Conservation (phyloP, 2,329 filamentous ascomycete genomes). For the Sporothrix variecibatus region DNA sequence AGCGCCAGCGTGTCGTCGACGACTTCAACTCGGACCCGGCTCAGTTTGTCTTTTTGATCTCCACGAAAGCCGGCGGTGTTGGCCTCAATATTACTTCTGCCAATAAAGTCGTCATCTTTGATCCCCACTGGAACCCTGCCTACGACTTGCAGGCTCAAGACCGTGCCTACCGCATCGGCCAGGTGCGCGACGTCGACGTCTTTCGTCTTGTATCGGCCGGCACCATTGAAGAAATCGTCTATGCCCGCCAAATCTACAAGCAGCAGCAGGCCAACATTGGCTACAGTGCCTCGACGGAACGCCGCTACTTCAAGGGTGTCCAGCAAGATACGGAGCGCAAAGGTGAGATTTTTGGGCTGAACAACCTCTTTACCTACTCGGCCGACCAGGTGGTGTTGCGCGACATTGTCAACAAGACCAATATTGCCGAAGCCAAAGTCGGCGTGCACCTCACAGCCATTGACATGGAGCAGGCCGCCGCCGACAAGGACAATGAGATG, state of each 20-base stretch:
- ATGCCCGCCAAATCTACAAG: slow-evolving; percentile 96
- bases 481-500: slow-evolving; percentile 51
- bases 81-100: slow-evolving; percentile 96
- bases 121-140: slow-evolving; percentile 96
- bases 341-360: slow-evolving; percentile 89
- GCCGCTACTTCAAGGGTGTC: slow-evolving; percentile 92
- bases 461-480: slow-evolving; percentile 63
- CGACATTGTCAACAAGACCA: slow-evolving; percentile 98
- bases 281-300: slow-evolving; percentile 88
- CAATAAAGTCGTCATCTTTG: slow-evolving; percentile 96
- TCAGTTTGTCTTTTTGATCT: slow-evolving; percentile 95
- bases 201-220: slow-evolving; percentile 88
- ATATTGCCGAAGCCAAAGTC: slow-evolving; percentile 87
- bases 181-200: slow-evolving; percentile 89
- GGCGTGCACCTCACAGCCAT: slow-evolving; percentile 80
- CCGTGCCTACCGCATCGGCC: slow-evolving; percentile 92
- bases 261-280: slow-evolving; percentile 98
- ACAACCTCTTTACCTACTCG: slow-evolving; percentile 83
- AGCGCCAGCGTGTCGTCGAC: slow-evolving; percentile 79
- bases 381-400: slow-evolving; percentile 76
- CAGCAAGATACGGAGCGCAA: slow-evolving; percentile 80
- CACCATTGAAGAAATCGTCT: slow-evolving; percentile 96
- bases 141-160: slow-evolving; percentile 97
- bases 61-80: slow-evolving; percentile 87
- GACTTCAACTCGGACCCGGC: slow-evolving; percentile 85